Percentiles rank a stretch among this genome's conserved stretches.
Evolutionary conservation across 371 early-diverging fungal species (phyloP).

Genomic region (Apophysomyces trapeziformis): DNA sequence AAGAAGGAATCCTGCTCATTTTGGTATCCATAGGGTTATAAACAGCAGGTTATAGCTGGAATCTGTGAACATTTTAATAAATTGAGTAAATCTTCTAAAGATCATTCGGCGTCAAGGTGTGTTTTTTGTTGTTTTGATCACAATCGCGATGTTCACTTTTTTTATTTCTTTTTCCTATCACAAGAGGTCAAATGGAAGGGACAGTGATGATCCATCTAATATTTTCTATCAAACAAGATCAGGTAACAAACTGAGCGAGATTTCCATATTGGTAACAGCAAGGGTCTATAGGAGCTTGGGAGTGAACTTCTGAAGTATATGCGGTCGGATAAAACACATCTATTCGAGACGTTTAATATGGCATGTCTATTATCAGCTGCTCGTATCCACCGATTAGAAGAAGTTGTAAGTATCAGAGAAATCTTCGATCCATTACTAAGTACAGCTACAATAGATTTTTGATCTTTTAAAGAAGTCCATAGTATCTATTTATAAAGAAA

Average conservation of each 20-base stretch:
- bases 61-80: conserved; percentile 50
- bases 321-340: conserved; percentile 44
- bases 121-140: neutral
- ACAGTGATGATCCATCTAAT: conserved; percentile 65
- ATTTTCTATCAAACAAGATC: conserved; percentile 69
- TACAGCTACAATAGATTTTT: conserved; percentile 34
- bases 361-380: conserved; percentile 63
- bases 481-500: conserved; percentile 52
- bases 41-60: conserved; percentile 46
- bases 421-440: neutral
- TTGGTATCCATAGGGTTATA: conserved; percentile 41
- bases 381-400: conserved; percentile 63
- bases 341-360: conserved; percentile 55
- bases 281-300: conserved; percentile 48
- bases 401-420: conserved; percentile 32
- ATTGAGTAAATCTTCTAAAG: conserved; percentile 28
- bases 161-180: neutral
- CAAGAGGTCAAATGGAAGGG: conserved; percentile 51
- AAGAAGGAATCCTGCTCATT: neutral
- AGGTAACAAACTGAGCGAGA: conserved; percentile 26
- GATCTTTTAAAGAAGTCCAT: conserved; percentile 57
- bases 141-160: too few species aligned
- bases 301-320: conserved; percentile 60
- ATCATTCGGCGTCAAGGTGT: conserved; percentile 22
- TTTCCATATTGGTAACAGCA: neutral